A percentile compares a stretch with the other conserved stretches of the same genome.
phyloP scores from a whole-genome alignment of 148 eudicot genomes.

The Oxyria digyna region DNA sequence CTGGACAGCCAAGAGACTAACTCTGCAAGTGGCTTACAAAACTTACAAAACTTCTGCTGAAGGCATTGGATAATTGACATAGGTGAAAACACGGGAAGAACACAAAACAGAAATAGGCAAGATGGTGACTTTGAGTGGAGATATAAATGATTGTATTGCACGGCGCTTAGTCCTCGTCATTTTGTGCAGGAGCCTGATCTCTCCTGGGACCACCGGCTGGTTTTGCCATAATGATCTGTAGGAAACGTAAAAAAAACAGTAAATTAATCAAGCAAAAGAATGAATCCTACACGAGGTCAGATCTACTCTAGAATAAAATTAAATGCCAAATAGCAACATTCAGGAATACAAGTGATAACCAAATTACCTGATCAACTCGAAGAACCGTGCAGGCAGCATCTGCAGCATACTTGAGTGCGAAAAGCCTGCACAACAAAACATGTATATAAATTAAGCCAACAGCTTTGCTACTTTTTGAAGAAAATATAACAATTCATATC shows the following conservation, averaged over 20 bases:
- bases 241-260: background rate
- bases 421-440: slow-evolving; percentile 37
- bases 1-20: background rate
- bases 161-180: slow-evolving; percentile 59
- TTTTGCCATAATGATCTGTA: slow-evolving; percentile 93
- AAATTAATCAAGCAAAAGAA: background rate
- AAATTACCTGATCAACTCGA: slow-evolving; percentile 82
- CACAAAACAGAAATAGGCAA: background rate
- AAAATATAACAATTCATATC: background rate
- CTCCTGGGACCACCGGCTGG: slow-evolving; percentile 94
- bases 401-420: slow-evolving; percentile 84
- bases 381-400: slow-evolving; percentile 96
- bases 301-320: background rate
- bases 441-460: background rate
- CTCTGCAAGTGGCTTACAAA: background rate
- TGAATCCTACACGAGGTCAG: background rate
- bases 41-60: background rate
- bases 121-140: background rate
- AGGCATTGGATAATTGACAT: background rate
- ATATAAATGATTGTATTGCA: background rate
- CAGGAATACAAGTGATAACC: background rate
- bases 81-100: background rate
- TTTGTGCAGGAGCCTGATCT: slow-evolving; percentile 38
- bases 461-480: background rate
- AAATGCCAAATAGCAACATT: background rate